A percentile compares a stretch with the other conserved stretches of the same genome.
phyloP scores from a whole-genome alignment of 2,329 filamentous ascomycete species.

The Pyricularia sp. region DNA sequence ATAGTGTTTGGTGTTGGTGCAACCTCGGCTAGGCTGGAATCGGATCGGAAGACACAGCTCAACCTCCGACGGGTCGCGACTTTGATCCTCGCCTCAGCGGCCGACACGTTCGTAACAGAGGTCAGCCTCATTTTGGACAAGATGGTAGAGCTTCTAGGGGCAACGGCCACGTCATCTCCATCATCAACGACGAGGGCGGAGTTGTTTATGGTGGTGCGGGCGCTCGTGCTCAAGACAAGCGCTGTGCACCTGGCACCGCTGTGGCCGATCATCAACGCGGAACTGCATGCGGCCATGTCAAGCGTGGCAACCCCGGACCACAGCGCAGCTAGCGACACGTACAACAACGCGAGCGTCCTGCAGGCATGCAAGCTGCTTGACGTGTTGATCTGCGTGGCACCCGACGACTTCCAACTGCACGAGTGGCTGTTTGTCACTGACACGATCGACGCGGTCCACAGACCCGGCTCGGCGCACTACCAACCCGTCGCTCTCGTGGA shows the following conservation, averaged over 20 bases:
- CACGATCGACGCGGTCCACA: constrained; percentile 91
- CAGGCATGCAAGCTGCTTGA: constrained; percentile 94
- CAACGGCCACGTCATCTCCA: constrained; percentile 80
- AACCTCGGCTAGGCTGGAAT: constrained; percentile 85
- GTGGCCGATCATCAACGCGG: constrained; percentile 84
- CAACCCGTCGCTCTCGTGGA: constrained; percentile 71
- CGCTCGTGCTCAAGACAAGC: constrained; percentile 70
- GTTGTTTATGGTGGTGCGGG: constrained; percentile 78
- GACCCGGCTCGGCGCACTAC: constrained; percentile 47
- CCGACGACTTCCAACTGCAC: constrained; percentile 95
- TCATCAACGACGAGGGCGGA: constrained; percentile 85
- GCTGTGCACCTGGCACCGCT: constrained; percentile 71
- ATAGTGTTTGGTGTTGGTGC: constrained; percentile 99
- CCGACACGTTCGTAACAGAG: constrained; percentile 73
- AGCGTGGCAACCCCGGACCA: constrained; percentile 62
- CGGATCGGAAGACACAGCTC: constrained; percentile 85
- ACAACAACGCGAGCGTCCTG: constrained; percentile 66
- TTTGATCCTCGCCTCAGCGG: constrained; percentile 64
- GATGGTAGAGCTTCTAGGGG: constrained; percentile 74
- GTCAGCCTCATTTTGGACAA: constrained; percentile 69
- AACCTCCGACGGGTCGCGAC: constrained; percentile 77
- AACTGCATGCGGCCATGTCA: constrained; percentile 71
- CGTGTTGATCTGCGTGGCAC: constrained; percentile 72
- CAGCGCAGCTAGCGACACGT: constrained; percentile 57
- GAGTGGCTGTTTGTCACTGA: constrained; percentile 98